Conservation (phyloP, 2,329 filamentous ascomycete species). For the Tympanopsis confertula region DNA sequence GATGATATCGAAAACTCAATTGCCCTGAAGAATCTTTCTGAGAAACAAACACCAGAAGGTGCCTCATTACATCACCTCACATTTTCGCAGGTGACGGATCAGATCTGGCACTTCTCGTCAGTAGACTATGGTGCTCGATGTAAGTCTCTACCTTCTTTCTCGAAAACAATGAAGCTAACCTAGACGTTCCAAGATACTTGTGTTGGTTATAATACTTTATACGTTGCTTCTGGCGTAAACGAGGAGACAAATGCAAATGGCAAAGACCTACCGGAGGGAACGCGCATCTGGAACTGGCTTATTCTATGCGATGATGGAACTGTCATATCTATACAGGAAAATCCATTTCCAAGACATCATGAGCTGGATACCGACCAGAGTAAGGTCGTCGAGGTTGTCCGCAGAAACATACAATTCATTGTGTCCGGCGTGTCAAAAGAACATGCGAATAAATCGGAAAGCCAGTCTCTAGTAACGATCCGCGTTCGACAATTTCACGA, state of each 20-base stretch:
- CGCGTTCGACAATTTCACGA: background rate
- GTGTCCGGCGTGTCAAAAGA: background rate
- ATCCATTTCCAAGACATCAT: background rate
- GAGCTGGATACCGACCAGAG: background rate
- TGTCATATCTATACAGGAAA: constrained; percentile 1
- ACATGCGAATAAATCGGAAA: background rate
- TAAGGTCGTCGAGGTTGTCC: background rate
- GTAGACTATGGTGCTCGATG: background rate
- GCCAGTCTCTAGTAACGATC: background rate
- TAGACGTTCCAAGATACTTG: background rate
- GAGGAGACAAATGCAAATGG: background rate
- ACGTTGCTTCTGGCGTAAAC: background rate
- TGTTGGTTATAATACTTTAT: background rate
- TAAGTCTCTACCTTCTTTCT: too few species aligned
- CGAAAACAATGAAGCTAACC: too few species aligned
- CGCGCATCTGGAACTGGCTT: background rate
- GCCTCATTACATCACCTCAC: background rate
- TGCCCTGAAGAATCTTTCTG: background rate
- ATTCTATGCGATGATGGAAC: constrained; percentile 1
- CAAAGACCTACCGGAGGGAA: background rate
- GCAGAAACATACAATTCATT: background rate
- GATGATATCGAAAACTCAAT: background rate
- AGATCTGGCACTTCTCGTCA: background rate
- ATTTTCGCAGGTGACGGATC: background rate
- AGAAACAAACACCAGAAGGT: background rate